These are phyloP conservation scores for Cyathus striatus DNA, from an alignment of 768 basidiomycete species.

Conservation along the genomic window DNA sequence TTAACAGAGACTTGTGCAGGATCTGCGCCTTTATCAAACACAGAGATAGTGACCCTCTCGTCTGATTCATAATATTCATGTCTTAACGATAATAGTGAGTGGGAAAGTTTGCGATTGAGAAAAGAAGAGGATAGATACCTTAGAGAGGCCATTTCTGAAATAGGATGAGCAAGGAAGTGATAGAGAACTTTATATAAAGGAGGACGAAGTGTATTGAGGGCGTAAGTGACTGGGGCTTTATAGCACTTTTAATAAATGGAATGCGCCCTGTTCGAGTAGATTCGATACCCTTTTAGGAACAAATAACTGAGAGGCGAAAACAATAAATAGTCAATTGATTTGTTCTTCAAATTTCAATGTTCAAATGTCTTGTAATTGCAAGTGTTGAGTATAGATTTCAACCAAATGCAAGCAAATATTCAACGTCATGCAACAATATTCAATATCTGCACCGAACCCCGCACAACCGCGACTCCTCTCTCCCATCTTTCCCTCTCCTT, in stretches of 20 bases:
- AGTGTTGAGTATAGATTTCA: too few relatives aligned
- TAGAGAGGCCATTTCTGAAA: conserved; percentile 24
- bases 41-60: conserved; percentile 62
- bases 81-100: conserved; percentile 26
- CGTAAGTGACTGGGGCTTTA: too few relatives aligned
- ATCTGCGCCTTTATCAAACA: conserved; percentile 78
- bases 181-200: too few relatives aligned
- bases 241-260: background rate
- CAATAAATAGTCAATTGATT: too few relatives aligned
- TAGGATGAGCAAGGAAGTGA: conserved; percentile 1
- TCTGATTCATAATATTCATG: conserved; percentile 90
- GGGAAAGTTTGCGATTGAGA: background rate
- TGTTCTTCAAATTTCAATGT: too few relatives aligned
- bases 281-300: conserved; percentile 20
- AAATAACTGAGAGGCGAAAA: too few relatives aligned
- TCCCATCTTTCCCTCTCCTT: background rate
- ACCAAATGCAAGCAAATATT: conserved; percentile 1
- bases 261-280: conserved; percentile 27
- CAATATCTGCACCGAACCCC: background rate
- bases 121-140: conserved; percentile 17
- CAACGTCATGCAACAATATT: conserved; percentile 3
- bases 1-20: conserved; percentile 53
- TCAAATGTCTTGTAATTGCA: too few relatives aligned
- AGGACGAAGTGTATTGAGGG: too few relatives aligned
- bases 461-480: too few relatives aligned